phyloP scores from a whole-genome alignment of 202 grass and related monocot genomes.

The Elaeis oleifera region DNA sequence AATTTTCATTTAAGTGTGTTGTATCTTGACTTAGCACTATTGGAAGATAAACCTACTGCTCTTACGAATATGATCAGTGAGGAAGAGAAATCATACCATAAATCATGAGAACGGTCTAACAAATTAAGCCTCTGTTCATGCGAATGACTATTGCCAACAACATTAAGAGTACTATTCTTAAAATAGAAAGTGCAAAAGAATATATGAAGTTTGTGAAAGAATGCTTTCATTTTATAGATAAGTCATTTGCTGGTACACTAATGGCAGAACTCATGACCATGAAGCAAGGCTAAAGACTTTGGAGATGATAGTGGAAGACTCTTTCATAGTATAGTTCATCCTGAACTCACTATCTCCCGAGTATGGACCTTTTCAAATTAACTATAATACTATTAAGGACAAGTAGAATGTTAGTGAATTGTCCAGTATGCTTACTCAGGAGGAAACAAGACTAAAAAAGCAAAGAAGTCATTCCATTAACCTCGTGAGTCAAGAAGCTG shows the following conservation, averaged over 20 bases:
- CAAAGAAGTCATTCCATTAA: slow-evolving; percentile 6
- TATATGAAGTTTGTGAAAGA: slow-evolving; percentile 4
- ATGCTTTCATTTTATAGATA: background rate
- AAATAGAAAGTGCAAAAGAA: background rate
- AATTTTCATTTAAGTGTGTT: background rate
- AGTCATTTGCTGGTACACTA: background rate
- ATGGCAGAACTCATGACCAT: background rate
- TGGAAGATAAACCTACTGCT: background rate
- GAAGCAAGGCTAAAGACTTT: no score
- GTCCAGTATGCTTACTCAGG: no score
- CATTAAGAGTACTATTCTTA: background rate
- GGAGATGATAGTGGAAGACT: no score
- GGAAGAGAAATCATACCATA: no score
- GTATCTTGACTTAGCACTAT: background rate
- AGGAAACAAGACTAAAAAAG: background rate
- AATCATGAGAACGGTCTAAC: no score
- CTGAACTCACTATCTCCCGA: no score
- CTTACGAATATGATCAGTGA: no score
- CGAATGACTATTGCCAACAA: background rate
- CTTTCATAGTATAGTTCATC: no score
- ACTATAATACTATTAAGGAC: no score
- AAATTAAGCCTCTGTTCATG: no score
- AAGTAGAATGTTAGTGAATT: no score
- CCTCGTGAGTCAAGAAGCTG: background rate
- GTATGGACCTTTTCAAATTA: no score